These are phyloP conservation scores for Malassezia yamatoensis DNA, from an alignment of 1,284 basidiomycete genomes.

Conservation along the genomic window DNA sequence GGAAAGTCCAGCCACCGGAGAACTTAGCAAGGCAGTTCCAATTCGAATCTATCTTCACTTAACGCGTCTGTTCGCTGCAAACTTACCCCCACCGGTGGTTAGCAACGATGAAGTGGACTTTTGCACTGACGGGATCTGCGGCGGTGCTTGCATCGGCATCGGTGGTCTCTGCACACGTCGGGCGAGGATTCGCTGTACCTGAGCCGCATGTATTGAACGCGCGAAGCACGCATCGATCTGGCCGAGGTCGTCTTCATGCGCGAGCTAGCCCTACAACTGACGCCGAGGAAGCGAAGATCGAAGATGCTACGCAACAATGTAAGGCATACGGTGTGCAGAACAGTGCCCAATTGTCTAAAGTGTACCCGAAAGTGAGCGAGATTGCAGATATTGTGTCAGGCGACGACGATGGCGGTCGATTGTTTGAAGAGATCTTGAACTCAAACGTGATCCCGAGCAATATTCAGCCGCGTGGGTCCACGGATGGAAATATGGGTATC, in stretches of 20 bases:
- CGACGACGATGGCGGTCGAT: conserved; percentile 1
- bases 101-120: not conserved
- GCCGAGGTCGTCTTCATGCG: not conserved
- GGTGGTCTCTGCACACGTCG: not conserved
- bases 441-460: conserved; percentile 11
- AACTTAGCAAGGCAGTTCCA: no score
- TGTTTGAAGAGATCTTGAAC: conserved; percentile 15
- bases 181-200: conserved; percentile 1
- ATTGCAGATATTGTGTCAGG: conserved; percentile 7
- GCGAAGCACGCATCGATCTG: not conserved
- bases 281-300: not conserved
- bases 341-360: not conserved
- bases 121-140: not conserved
- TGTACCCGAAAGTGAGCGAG: conserved; percentile 29
- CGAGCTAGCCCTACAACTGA: not conserved
- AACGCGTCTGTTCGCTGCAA: no score
- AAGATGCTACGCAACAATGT: not conserved
- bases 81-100: no score
- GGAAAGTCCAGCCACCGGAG: no score
- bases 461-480: conserved; percentile 19
- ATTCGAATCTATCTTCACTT: no score
- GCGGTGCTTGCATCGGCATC: not conserved
- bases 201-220: not conserved
- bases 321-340: not conserved
- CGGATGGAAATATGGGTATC: conserved; percentile 29